Evolutionary conservation across 305 asterid genomes (phyloP).

Genomic region (Fraxinus sp.): DNA sequence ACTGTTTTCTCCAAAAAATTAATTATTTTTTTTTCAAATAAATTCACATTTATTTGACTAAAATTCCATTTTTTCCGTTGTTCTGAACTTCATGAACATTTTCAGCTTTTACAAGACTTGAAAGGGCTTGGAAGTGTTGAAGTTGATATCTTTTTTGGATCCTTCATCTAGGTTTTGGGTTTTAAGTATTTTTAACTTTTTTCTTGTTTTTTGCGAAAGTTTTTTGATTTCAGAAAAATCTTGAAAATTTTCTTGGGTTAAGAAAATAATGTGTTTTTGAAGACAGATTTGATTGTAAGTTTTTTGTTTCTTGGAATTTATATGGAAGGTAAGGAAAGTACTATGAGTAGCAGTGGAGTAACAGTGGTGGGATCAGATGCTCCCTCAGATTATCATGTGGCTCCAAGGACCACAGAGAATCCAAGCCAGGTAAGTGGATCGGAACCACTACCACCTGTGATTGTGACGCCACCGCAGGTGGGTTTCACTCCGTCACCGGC

Average conservation of each 20-base stretch:
- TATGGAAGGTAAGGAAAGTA: constrained; percentile 46
- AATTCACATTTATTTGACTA: background rate
- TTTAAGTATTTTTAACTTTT: constrained; percentile 10
- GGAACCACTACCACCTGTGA: constrained; percentile 24
- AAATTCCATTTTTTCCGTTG: background rate
- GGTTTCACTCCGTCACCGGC: constrained; percentile 33
- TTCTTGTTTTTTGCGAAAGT: background rate
- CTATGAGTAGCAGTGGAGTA: constrained; percentile 49
- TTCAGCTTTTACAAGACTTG: constrained; percentile 18
- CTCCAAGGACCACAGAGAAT: constrained; percentile 55
- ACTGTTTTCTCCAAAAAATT: background rate
- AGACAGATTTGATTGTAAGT: background rate
- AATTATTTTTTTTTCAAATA: background rate
- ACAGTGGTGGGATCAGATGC: constrained; percentile 90
- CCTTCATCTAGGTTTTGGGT: constrained; percentile 32
- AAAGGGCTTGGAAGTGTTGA: constrained; percentile 19
- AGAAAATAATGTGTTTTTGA: constrained; percentile 38
- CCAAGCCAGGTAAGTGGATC: constrained; percentile 47
- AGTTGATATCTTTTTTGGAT: constrained; percentile 28
- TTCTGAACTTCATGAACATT: background rate
- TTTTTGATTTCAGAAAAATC: background rate
- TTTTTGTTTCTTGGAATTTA: background rate
- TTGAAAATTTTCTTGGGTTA: background rate
- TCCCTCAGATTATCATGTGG: constrained; percentile 74
- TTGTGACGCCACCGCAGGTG: constrained; percentile 25